Conservation (phyloP, 2,329 filamentous ascomycete species). For the Teratosphaeria gauchensis region DNA sequence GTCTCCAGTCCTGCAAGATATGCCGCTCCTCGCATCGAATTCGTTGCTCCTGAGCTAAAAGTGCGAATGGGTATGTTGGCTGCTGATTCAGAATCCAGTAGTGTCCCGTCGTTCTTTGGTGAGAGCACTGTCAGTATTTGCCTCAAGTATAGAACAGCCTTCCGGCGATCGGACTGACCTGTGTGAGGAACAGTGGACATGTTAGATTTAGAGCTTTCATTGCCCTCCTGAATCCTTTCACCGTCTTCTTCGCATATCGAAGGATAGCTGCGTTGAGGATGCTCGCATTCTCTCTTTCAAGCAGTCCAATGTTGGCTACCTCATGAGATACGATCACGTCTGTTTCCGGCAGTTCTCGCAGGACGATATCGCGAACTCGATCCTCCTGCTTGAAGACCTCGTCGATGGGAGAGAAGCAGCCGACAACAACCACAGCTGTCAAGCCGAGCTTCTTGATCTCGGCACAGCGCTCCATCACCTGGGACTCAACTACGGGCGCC, state of each 20-base stretch:
- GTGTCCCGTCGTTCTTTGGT: slow-evolving; percentile 39
- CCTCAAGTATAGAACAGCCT: not conserved
- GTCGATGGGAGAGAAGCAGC: slow-evolving; percentile 51
- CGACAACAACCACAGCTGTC: slow-evolving; percentile 44
- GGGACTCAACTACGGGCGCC: slow-evolving; percentile 33
- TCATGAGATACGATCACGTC: slow-evolving; percentile 44
- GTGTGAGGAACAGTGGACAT: slow-evolving; percentile 42
- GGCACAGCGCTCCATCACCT: slow-evolving; percentile 36
- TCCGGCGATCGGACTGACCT: slow-evolving; percentile 12
- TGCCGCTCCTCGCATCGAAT: slow-evolving; percentile 47
- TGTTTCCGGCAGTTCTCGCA: slow-evolving; percentile 35
- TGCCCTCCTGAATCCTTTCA: slow-evolving; percentile 36
- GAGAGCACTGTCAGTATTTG: not conserved
- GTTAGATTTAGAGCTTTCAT: slow-evolving; percentile 36
- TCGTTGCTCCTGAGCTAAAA: slow-evolving; percentile 44
- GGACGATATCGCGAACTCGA: slow-evolving; percentile 39
- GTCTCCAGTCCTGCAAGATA: slow-evolving; percentile 40
- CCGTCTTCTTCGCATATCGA: slow-evolving; percentile 36
- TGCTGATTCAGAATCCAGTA: slow-evolving; percentile 38
- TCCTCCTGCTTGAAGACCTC: slow-evolving; percentile 46
- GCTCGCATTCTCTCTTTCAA: slow-evolving; percentile 43
- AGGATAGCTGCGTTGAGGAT: slow-evolving; percentile 43
- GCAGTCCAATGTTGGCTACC: slow-evolving; percentile 42
- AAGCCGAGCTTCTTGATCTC: slow-evolving; percentile 36
- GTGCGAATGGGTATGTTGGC: slow-evolving; percentile 41